phyloP scores from a whole-genome alignment of 805 yeast genomes.

The Hanseniaspora osmophila region DNA sequence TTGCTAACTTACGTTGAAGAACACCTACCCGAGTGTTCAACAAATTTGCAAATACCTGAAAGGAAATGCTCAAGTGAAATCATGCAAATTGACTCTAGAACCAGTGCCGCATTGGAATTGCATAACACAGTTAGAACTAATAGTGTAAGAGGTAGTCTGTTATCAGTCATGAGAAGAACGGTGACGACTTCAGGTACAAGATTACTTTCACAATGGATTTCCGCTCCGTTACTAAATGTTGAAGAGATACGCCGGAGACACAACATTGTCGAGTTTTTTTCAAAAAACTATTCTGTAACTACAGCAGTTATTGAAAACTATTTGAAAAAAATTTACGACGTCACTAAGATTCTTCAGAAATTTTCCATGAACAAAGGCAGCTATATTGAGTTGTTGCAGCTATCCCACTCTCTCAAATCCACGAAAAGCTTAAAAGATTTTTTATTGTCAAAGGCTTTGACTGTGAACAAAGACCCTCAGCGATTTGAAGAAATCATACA shows the following conservation, averaged over 20 bases:
- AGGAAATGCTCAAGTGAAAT: slow-evolving; percentile 36
- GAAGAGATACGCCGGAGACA: slow-evolving; percentile 45
- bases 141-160: slow-evolving; percentile 51
- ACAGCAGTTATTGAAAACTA: slow-evolving; percentile 9
- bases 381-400: slow-evolving; percentile 30
- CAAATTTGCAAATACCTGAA: slow-evolving; percentile 55
- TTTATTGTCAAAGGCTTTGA: slow-evolving; percentile 4
- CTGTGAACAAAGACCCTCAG: slow-evolving; percentile 12
- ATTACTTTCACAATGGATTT: slow-evolving; percentile 65
- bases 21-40: slow-evolving; percentile 54
- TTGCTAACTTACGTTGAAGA: slow-evolving; percentile 55
- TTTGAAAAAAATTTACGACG: slow-evolving; percentile 37
- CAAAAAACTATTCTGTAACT: slow-evolving; percentile 22
- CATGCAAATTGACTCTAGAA: slow-evolving; percentile 70
- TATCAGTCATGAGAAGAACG: slow-evolving; percentile 59
- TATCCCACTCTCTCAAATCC: slow-evolving; percentile 28
- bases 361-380: slow-evolving; percentile 35
- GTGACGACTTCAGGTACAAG: slow-evolving; percentile 74
- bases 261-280: slow-evolving; percentile 32
- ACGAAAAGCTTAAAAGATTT: slow-evolving; percentile 21
- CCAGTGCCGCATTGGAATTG: slow-evolving; percentile 64
- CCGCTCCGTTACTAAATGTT: slow-evolving; percentile 58
- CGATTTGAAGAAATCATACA: slow-evolving; percentile 14
- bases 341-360: slow-evolving; percentile 46
- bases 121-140: slow-evolving; percentile 43